Evolutionary conservation across 2,329 filamentous ascomycete genomes (phyloP).

Genomic region (Cryphonectria carpinicola): DNA sequence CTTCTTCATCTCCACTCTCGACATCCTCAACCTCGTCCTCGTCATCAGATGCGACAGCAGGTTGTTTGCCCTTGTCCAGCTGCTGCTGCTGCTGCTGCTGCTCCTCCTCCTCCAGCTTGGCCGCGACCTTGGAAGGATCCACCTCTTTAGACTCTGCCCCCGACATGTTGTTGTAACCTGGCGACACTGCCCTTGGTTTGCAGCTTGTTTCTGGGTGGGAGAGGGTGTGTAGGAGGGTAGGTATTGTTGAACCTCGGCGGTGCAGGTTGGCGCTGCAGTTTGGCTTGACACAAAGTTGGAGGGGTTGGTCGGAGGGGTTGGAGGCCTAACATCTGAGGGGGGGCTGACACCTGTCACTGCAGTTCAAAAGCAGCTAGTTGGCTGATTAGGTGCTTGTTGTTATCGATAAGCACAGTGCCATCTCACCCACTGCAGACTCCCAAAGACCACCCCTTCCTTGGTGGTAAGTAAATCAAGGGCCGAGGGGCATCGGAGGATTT

Average conservation of each 20-base stretch:
- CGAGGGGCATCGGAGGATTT: neutral
- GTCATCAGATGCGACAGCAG: conserved; percentile 51
- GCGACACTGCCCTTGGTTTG: neutral
- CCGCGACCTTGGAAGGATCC: conserved; percentile 56
- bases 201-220: neutral
- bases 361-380: neutral
- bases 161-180: conserved; percentile 45
- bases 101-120: conserved; percentile 39
- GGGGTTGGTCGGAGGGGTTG: conserved; percentile 1
- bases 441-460: neutral
- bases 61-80: conserved; percentile 49
- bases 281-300: neutral
- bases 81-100: conserved; percentile 4
- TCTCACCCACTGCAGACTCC: neutral
- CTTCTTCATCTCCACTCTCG: conserved; percentile 41
- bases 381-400: neutral
- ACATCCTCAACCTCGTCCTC: conserved; percentile 49
- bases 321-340: neutral
- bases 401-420: conserved; percentile 4
- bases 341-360: neutral
- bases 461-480: neutral
- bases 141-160: conserved; percentile 66
- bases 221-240: neutral
- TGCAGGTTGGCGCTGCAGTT: neutral
- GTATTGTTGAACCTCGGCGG: neutral